Evolutionary conservation across 257 asterid species (phyloP), one percentile per base, ranked within the genome.

Genomic region (Haberlea rhodopensis): DNA sequence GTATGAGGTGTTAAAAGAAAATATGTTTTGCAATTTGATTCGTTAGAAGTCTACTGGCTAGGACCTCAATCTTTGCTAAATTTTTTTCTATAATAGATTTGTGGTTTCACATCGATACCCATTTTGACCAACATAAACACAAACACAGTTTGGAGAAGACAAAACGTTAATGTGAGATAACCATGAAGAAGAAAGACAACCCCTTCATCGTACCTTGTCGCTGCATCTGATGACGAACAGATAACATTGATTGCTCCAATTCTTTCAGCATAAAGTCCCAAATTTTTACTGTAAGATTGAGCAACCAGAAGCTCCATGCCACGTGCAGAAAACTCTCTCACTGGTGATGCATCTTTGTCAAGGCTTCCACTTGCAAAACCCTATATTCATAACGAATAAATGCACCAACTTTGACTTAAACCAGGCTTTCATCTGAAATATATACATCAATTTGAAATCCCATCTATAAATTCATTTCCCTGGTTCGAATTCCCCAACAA

Each of bases 291-390:
- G 78, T 92, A 89, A 66, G 98, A 92, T 79, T 92, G 98, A 69
- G 97, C 98, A 64, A 92, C 84, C 43, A 92, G 71, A 76, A 89
- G 80, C 79, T 92, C 98, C 94, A 89, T 73, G 63, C 98, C 98
- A 64, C 96, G 95, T 25, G 85, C 87, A 76, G 97, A 90, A 82
- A 92, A 92, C 79, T 84, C 62, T 73, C 98, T 86, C 77, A 89
- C 95, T 32, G 98, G 89, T 59, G 95, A 89, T 63, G 97, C 97
- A 74, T 92, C 98, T 75, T 69, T 73, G 48, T 92, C 96, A 57
- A 92, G 98, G 81, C 96, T 92, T 57, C 98, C 98, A 65, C 98
- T 92, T 59, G 98, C 98, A 85, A 89, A 92, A 69, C 98, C 98
- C 98, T 92, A 80, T 28, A 67, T 27, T 32, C 24, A 52, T 51